Conservation (phyloP, 2,329 filamentous ascomycete species). For the Aspergillus amoenus region DNA sequence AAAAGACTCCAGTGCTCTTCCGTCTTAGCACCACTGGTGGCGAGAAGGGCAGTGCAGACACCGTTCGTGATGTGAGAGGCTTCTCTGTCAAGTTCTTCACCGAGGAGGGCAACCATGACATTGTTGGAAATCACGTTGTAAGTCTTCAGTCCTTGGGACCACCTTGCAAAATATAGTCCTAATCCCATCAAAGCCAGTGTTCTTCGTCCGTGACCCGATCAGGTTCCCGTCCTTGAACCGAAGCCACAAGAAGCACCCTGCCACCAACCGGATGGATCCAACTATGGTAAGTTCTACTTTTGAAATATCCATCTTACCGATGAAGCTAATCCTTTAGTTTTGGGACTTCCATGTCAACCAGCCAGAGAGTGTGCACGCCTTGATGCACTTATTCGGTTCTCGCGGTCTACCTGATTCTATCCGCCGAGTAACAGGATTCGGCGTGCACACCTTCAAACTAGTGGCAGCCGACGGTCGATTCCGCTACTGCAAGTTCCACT, state of each 20-base stretch:
- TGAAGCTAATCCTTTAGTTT: slow-evolving; percentile 43
- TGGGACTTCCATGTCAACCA: slow-evolving; percentile 61
- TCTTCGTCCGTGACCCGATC: slow-evolving; percentile 44
- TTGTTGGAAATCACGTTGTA: slow-evolving; percentile 41
- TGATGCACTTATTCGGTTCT: slow-evolving; percentile 63
- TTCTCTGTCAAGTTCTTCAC: slow-evolving; percentile 80
- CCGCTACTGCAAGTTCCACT: slow-evolving; percentile 61
- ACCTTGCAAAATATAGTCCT: background rate
- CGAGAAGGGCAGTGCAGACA: slow-evolving; percentile 69
- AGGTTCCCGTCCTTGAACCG: slow-evolving; percentile 33
- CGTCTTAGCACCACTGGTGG: slow-evolving; percentile 3
- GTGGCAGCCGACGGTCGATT: slow-evolving; percentile 48
- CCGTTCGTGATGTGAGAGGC: slow-evolving; percentile 75
- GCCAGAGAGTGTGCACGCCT: slow-evolving; percentile 59
- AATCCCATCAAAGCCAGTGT: slow-evolving; percentile 26
- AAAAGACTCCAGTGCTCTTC: slow-evolving; percentile 51
- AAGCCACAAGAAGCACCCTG: slow-evolving; percentile 5
- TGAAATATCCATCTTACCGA: background rate
- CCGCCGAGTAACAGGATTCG: slow-evolving; percentile 55
- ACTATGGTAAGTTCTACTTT: background rate
- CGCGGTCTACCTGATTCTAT: slow-evolving; percentile 50
- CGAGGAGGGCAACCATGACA: slow-evolving; percentile 68
- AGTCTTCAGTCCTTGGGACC: background rate
- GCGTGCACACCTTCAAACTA: slow-evolving; percentile 35
- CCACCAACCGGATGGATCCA: slow-evolving; percentile 4